Conservation (phyloP, 2,329 filamentous ascomycete genomes). For the Beauveria sp. region DNA sequence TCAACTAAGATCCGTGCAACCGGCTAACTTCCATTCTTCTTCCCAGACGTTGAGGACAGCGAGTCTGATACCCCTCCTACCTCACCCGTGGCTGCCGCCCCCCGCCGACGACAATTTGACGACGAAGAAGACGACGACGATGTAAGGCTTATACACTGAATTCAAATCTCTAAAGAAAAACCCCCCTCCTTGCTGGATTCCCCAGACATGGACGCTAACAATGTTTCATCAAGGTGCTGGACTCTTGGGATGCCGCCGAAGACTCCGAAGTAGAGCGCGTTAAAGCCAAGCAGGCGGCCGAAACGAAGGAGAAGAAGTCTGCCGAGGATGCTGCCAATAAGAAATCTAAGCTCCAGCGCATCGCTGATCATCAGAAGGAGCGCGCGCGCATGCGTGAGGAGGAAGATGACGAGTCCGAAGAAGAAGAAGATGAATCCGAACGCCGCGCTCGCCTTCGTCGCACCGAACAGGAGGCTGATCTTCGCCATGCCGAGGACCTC, state of each 20-base stretch:
- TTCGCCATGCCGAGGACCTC: conserved; percentile 84
- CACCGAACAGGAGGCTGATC: conserved; percentile 80
- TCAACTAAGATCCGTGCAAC: conserved; percentile 3
- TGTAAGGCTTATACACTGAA: conserved; percentile 41
- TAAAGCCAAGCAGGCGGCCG: conserved; percentile 81
- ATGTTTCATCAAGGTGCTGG: conserved; percentile 62
- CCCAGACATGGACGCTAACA: conserved; percentile 1
- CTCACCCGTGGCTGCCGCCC: conserved; percentile 27
- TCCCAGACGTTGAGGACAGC: conserved; percentile 33
- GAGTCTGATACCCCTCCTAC: conserved; percentile 28
- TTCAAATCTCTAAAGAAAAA: neutral
- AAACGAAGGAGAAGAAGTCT: conserved; percentile 81
- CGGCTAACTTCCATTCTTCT: conserved; percentile 16
- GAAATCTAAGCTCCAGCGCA: conserved; percentile 80
- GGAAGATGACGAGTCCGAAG: conserved; percentile 44
- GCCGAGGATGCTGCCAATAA: conserved; percentile 83
- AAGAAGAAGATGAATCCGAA: conserved; percentile 66
- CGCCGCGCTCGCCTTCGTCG: conserved; percentile 66
- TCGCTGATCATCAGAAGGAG: conserved; percentile 67
- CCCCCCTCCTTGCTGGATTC: neutral
- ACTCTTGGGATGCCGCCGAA: conserved; percentile 94
- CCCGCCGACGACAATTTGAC: conserved; percentile 61
- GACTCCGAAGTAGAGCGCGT: conserved; percentile 96
- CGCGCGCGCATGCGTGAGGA: conserved; percentile 46
- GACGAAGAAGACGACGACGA: conserved; percentile 84